Base-by-base conservation (phyloP, 495 filamentous ascomycete species). In the Massariosphaeria phaeospora region DNA sequence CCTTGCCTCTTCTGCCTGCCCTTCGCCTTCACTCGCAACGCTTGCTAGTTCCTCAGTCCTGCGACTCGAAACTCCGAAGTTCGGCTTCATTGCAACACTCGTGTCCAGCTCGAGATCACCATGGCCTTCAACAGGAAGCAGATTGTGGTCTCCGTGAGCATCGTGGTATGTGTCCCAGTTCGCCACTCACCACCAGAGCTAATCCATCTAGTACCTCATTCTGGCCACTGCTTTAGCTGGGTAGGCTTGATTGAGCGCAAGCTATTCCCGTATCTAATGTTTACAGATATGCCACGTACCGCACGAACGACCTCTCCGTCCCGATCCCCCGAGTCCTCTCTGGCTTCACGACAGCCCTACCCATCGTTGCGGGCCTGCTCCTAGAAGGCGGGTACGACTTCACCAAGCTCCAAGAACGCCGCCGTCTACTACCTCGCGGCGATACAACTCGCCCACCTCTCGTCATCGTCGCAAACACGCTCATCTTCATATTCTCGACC, bases 231-330 rank as follows among this genome's bases (percentile, higher is more conserved):
- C 46, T 15, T 51, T 70, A 25, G 62, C 66, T 13, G 63, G 64
- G 48, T 63, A 50, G 20, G 43, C 18, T 8, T 35, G 10, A 23
- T 33, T 5, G 30, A 3, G 20, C 56, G 2, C 21, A 2, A 26
- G 10, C 2, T 36, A 47, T 8, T 30, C 11, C 12, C 23, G 2
- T 38, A n/a, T 17, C 39, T 45, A 11, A 47, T 24, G 31, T 15
- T 17, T n/a, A n/a, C 30, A 80, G 75, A 50, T 80, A 78, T 62
- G 70, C 74, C n/a, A 72, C 75, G 56, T 67, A 72, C 30, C 73
- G 71, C 48, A 57, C 73, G 1, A 67, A 70, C 49, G 62, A 55
- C 35, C 74, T 81, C 52, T 74, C 70, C 27, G 71, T 82, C 13
- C 79, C 79, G 41, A 69, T 81, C 48, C 66, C 79, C 12, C 60